Conservation (phyloP, 805 yeast species). For the Metahyphopichia silvanorum region DNA sequence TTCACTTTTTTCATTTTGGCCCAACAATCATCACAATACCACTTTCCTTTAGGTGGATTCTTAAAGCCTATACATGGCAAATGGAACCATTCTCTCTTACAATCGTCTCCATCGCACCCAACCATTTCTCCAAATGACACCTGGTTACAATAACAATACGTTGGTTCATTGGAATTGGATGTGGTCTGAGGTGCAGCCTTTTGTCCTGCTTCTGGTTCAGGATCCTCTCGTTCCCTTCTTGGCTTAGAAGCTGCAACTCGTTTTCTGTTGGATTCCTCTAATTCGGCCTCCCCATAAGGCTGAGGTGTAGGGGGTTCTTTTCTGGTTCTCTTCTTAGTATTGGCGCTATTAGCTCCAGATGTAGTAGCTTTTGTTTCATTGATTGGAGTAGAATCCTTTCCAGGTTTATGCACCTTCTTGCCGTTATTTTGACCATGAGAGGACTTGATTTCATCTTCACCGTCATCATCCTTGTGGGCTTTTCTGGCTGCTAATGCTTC, state of each 20-base stretch:
- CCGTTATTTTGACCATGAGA: conserved; percentile 1
- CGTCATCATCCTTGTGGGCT: conserved; percentile 46
- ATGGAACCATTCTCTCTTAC: conserved; percentile 95
- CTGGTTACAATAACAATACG: conserved; percentile 94
- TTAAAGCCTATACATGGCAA: conserved; percentile 86
- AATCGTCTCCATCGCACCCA: conserved; percentile 93
- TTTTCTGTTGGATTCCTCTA: conserved; percentile 1
- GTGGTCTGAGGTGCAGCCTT: conserved; percentile 1
- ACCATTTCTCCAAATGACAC: conserved; percentile 99
- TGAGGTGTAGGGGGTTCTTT: conserved; percentile 6
- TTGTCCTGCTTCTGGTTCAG: conserved; percentile 4
- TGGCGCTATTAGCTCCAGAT: too few species aligned
- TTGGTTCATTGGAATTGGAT: conserved; percentile 52
- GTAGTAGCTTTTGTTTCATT: conserved; percentile 2
- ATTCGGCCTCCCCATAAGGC: not conserved
- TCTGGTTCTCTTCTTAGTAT: conserved; percentile 12
- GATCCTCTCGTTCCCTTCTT: conserved; percentile 17
- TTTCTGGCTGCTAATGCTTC: conserved; percentile 91
- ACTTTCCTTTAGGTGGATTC: conserved; percentile 69
- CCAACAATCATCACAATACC: conserved; percentile 45
- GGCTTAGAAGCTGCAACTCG: not conserved
- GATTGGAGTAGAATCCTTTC: conserved; percentile 11
- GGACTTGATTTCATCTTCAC: conserved; percentile 8
- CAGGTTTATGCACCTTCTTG: conserved; percentile 9
- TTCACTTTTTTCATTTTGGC: conserved; percentile 27